phyloP scores from a whole-genome alignment of 345 rosid species.

The Corymbia maculata region DNA sequence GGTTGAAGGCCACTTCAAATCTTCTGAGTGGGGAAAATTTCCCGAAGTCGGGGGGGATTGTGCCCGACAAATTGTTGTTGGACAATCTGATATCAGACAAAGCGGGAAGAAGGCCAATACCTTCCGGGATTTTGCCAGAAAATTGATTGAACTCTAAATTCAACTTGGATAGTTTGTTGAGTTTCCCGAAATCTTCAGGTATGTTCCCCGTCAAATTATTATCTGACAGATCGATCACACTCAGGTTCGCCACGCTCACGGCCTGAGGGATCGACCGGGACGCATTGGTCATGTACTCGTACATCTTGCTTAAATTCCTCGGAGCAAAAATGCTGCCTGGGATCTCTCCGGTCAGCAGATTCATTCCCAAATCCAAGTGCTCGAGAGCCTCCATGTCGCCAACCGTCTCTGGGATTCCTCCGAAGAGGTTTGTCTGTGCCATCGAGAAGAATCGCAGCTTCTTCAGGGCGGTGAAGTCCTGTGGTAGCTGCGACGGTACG shows the following conservation, averaged over 20 bases:
- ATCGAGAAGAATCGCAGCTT: slow-evolving; percentile 20
- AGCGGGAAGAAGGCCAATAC: slow-evolving; percentile 28
- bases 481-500: slow-evolving; percentile 15
- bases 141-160: slow-evolving; percentile 24
- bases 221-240: slow-evolving; percentile 18
- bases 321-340: slow-evolving; percentile 27
- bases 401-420: slow-evolving; percentile 33
- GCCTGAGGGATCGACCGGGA: slow-evolving; percentile 36
- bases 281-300: slow-evolving; percentile 10
- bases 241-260: slow-evolving; percentile 14
- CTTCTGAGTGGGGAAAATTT: slow-evolving; percentile 18
- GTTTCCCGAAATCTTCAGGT: slow-evolving; percentile 41
- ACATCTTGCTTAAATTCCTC: slow-evolving; percentile 27
- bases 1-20: slow-evolving; percentile 34
- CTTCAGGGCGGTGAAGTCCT: slow-evolving; percentile 21
- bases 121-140: slow-evolving; percentile 41
- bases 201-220: slow-evolving; percentile 36
- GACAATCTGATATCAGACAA: slow-evolving; percentile 25
- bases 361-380: slow-evolving; percentile 15
- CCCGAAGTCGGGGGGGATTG: slow-evolving; percentile 43
- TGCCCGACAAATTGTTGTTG: slow-evolving; percentile 35
- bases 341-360: slow-evolving; percentile 24
- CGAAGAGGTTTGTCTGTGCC: slow-evolving; percentile 21
- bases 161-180: slow-evolving; percentile 8
- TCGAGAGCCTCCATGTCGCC: slow-evolving; percentile 32